Conservation (phyloP, 768 basidiomycete species). For the Phanerodontia chrysosporium region DNA sequence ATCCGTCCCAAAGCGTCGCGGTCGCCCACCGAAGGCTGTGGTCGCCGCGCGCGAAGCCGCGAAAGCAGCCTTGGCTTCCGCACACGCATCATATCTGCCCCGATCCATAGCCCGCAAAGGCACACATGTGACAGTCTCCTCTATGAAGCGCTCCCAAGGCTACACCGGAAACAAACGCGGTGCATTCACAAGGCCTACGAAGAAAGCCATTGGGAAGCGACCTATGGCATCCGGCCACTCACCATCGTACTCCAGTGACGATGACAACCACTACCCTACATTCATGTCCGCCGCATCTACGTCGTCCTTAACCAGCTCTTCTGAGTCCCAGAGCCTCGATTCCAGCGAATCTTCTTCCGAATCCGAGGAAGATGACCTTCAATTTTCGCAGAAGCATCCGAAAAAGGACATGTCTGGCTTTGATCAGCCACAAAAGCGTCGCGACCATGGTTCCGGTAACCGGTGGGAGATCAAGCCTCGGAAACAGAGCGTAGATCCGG, state of each 20-base stretch:
- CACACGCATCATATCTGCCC: neutral
- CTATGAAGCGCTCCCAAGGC: neutral
- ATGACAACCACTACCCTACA: conserved; percentile 26
- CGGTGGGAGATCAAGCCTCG: conserved; percentile 70
- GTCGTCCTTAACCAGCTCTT: conserved; percentile 24
- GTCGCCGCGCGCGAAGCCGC: conserved; percentile 32
- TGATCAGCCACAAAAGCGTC: conserved; percentile 34
- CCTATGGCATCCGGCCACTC: neutral
- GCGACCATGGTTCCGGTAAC: conserved; percentile 29
- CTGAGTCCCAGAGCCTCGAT: conserved; percentile 18
- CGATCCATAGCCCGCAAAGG: neutral
- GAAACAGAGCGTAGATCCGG: conserved; percentile 68
- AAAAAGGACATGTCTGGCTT: conserved; percentile 41
- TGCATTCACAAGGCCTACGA: neutral
- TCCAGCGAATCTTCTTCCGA: conserved; percentile 20
- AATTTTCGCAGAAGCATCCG: neutral
- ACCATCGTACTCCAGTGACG: conserved; percentile 12
- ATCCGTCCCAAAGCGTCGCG: conserved; percentile 42
- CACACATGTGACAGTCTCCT: neutral
- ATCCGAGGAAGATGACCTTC: conserved; percentile 10
- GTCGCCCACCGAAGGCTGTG: conserved; percentile 51
- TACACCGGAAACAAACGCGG: neutral
- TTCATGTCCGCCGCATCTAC: conserved; percentile 30
- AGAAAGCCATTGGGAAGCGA: neutral
- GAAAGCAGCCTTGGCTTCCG: conserved; percentile 14